These are phyloP conservation scores for Solanum lignicaule DNA, from an alignment of 257 asterid genomes.

Conservation along the genomic window DNA sequence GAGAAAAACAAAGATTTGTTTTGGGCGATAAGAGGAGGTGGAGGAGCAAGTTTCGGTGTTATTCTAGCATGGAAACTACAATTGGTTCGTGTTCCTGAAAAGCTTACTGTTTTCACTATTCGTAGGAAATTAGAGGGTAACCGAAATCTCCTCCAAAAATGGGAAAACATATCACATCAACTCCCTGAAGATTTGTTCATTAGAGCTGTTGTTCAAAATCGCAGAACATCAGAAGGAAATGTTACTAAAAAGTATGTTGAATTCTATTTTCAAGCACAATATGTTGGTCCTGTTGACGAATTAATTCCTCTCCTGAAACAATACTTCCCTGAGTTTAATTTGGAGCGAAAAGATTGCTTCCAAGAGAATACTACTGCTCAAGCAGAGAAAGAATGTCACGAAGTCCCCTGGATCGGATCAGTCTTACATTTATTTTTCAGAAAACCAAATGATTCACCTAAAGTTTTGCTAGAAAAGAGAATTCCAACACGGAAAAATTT, in stretches of 20 bases:
- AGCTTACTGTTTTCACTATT: background rate
- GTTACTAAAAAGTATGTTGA: background rate
- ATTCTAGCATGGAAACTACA: background rate
- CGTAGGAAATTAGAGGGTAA: background rate
- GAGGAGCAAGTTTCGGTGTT: background rate
- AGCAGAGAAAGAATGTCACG: background rate
- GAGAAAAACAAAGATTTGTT: background rate
- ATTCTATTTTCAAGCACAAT: background rate
- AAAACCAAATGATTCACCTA: background rate
- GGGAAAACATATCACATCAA: background rate
- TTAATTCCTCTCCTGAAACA: background rate
- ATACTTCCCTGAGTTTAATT: background rate
- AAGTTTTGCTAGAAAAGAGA: background rate
- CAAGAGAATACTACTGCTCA: background rate
- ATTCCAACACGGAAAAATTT: background rate
- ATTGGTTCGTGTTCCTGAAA: background rate
- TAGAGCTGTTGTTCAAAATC: background rate
- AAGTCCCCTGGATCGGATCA: background rate
- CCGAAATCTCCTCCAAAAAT: background rate
- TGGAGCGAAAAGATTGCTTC: background rate
- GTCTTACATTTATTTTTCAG: background rate
- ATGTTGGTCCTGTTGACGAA: background rate
- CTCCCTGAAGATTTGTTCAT: background rate
- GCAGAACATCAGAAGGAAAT: background rate
- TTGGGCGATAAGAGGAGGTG: constrained; percentile 1